These are phyloP conservation scores for Lasiodiplodia hormozganensis DNA, from an alignment of 2,329 filamentous ascomycete genomes.

Conservation along the genomic window DNA sequence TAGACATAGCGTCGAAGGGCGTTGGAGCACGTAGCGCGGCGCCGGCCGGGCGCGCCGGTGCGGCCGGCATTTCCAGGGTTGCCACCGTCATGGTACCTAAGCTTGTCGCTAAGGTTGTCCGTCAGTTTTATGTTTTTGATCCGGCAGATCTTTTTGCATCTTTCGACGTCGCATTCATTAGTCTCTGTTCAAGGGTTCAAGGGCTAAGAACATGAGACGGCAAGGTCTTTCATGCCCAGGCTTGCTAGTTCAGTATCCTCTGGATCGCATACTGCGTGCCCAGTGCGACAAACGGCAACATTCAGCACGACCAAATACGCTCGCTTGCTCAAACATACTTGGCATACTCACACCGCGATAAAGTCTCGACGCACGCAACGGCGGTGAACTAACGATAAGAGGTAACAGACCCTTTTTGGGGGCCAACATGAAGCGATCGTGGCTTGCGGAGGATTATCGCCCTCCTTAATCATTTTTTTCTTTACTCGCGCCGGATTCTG, in stretches of 20 bases:
- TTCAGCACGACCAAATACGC: too few relatives aligned
- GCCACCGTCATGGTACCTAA: neutral
- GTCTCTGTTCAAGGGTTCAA: neutral
- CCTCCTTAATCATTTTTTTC: neutral
- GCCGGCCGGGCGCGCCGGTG: neutral
- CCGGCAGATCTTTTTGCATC: neutral
- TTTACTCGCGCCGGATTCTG: too few relatives aligned
- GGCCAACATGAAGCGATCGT: neutral
- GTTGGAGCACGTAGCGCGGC: neutral
- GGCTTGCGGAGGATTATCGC: neutral
- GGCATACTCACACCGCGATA: neutral
- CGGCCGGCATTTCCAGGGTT: neutral
- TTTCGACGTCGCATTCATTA: conserved; percentile 7
- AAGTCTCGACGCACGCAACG: neutral
- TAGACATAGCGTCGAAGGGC: neutral
- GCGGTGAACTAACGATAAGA: neutral
- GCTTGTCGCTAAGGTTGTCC: neutral
- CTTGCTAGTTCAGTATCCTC: neutral
- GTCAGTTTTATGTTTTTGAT: neutral
- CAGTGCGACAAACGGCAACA: neutral
- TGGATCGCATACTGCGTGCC: neutral
- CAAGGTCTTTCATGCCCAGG: neutral
- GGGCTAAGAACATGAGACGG: neutral
- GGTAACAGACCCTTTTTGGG: neutral
- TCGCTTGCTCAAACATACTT: neutral